phyloP scores from a whole-genome alignment of 2,329 filamentous ascomycete species.

The Neopestalotiopsis clavispora region DNA sequence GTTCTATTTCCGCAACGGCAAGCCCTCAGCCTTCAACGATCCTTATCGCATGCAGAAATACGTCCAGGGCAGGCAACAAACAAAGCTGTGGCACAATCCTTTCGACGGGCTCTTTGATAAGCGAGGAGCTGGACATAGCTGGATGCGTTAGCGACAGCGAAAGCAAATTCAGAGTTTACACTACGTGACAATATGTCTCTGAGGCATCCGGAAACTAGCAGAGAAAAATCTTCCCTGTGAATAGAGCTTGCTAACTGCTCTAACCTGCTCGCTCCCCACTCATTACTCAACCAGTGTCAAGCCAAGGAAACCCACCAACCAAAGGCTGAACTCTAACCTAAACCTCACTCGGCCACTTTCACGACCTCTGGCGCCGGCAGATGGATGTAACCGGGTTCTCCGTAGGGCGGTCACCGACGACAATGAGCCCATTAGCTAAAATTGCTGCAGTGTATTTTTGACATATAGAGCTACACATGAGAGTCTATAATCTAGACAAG shows the following conservation, averaged over 20 bases:
- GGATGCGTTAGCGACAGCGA: neutral
- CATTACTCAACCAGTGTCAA: neutral
- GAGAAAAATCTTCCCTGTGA: neutral
- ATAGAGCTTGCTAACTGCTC: neutral
- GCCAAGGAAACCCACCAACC: neutral
- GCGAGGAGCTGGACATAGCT: neutral
- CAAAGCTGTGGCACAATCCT: neutral
- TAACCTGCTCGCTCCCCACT: neutral
- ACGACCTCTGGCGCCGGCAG: neutral
- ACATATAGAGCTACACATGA: neutral
- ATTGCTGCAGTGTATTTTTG: neutral
- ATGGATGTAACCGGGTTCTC: neutral
- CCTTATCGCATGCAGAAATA: neutral
- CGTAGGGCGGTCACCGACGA: neutral
- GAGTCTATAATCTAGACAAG: neutral
- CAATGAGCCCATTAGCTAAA: neutral
- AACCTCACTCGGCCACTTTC: neutral
- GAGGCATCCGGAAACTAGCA: neutral
- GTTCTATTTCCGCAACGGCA: neutral
- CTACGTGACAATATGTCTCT: conserved; percentile 1
- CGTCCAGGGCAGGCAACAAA: neutral
- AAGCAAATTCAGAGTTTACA: neutral
- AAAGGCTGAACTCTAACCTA: neutral
- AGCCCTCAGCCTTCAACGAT: neutral
- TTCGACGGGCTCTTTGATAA: neutral